A percentile compares a stretch with the other conserved stretches of the same genome.
Conservation (phyloP, 2,329 filamentous ascomycete species). For the Aspergillus sp. region DNA sequence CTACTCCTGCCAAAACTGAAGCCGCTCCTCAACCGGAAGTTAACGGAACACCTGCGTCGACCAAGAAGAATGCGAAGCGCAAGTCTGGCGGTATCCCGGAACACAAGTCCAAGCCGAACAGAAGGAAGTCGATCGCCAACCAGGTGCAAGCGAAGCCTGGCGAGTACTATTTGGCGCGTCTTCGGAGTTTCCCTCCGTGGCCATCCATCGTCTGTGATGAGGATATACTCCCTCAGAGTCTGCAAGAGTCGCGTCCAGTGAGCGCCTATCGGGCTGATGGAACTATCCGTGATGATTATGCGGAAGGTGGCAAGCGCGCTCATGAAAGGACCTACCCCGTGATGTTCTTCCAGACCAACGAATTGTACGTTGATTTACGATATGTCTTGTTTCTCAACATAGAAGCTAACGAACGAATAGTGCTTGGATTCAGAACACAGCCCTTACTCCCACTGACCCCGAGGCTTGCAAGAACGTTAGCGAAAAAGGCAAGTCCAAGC, state of each 20-base stretch:
- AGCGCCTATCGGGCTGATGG: slow-evolving; percentile 77
- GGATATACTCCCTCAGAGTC: slow-evolving; percentile 75
- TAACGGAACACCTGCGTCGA: slow-evolving; percentile 44
- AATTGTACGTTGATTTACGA: slow-evolving; percentile 67
- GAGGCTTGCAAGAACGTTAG: slow-evolving; percentile 62
- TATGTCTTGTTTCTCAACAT: neutral
- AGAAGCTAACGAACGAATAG: slow-evolving; percentile 41
- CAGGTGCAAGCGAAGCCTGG: slow-evolving; percentile 80
- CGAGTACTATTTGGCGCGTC: slow-evolving; percentile 83
- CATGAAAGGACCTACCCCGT: slow-evolving; percentile 83
- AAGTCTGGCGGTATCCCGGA: slow-evolving; percentile 64
- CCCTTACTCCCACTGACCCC: slow-evolving; percentile 69
- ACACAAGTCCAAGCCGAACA: slow-evolving; percentile 69
- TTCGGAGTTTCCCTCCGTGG: slow-evolving; percentile 94
- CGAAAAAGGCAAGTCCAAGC: slow-evolving; percentile 70
- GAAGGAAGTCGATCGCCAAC: slow-evolving; percentile 70
- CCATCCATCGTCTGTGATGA: slow-evolving; percentile 91
- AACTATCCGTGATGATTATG: slow-evolving; percentile 77
- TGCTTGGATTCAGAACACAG: slow-evolving; percentile 83
- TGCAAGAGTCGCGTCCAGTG: slow-evolving; percentile 73
- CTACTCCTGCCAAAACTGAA: slow-evolving; percentile 18
- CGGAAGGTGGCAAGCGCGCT: slow-evolving; percentile 78
- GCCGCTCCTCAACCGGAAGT: slow-evolving; percentile 27
- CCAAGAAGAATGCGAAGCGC: slow-evolving; percentile 53
- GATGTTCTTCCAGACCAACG: slow-evolving; percentile 92